Base-by-base conservation (phyloP, 2,329 filamentous ascomycete genomes). In the Diaporthe amygdali region DNA sequence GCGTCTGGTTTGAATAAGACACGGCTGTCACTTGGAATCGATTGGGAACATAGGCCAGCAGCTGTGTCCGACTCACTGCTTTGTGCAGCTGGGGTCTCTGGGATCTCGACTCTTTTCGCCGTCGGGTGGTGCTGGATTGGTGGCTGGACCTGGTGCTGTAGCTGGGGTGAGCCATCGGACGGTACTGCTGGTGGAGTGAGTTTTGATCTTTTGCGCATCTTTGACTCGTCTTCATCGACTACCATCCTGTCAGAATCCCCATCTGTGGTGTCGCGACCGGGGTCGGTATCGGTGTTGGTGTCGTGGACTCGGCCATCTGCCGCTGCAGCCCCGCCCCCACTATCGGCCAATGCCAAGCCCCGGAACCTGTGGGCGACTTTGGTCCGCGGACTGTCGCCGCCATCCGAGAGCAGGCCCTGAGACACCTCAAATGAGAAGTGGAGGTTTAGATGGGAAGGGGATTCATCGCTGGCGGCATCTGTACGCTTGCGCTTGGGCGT, bases 331-430 rank as follows among this genome's bases (percentile, higher is more conserved):
- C 84, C 86, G 80, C 83, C 85, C 82, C 85, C 86, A 78, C 81
- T 76, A 77, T 73, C 69, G 27, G 68, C 56, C 68, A 90, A 79
- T 17, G 81, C 84, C 64, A 90, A 82, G 69, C 87, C 84, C 64
- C 83, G 82, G 78, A 90, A 89, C 75, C 82, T 82, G 76, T 86
- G 84, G 47, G 84, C 86, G 49, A 90, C 86, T 68, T 79, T 84
- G 51, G 85, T 85, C 68, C 84, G 83, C n/a, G 88, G 87, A 73
- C 88, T 90, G 74, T 79, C 83, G 76, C 86, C 87, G 64, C 87
- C 86, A 37, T 86, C 83, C 49, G 78, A 72, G 34, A 76, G 68
- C 44, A 79, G 70, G 71, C 78, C 63, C 41, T 77, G 71, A 74
- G 80, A 68, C 54, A 78, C 73, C 69, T 86, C 82, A 74, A 89